Conservation (phyloP, 306 rosid genomes). For the Lithocarpus polystachyus region DNA sequence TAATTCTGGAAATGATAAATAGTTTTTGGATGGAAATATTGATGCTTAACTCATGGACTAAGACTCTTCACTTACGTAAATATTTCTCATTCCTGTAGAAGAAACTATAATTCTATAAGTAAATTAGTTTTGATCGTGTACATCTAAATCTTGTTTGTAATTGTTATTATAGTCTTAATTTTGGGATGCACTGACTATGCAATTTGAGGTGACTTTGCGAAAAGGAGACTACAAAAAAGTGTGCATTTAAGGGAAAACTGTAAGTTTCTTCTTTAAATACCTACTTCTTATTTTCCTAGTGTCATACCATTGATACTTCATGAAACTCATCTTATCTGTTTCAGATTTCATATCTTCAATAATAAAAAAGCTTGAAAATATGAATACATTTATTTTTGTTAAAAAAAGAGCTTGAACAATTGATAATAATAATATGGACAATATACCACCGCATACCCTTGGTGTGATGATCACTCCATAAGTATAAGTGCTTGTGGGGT, state of each 20-base stretch:
- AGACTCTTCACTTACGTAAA: not conserved
- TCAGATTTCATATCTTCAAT: not conserved
- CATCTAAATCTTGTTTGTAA: not conserved
- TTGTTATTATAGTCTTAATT: not conserved
- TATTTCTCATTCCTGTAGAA: not conserved
- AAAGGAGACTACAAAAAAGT: slow-evolving; percentile 32
- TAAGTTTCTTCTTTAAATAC: slow-evolving; percentile 29
- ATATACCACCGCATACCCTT: too few relatives aligned
- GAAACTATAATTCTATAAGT: not conserved
- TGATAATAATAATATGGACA: not conserved
- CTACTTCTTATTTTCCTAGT: not conserved
- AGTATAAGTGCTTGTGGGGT: too few relatives aligned
- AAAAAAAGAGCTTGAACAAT: not conserved
- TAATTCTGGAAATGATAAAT: too few relatives aligned
- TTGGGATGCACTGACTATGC: slow-evolving; percentile 9
- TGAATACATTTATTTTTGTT: not conserved
- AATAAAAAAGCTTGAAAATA: not conserved
- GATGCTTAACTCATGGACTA: too few relatives aligned
- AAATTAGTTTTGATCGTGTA: not conserved
- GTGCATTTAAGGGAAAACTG: slow-evolving; percentile 54
- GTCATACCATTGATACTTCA: slow-evolving; percentile 6
- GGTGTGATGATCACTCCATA: too few relatives aligned
- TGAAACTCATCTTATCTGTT: not conserved
- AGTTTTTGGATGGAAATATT: too few relatives aligned
- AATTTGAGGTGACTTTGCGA: slow-evolving; percentile 28